Evolutionary conservation across 352 stramenopile genomes (phyloP).

Genomic region (Globisporangium parvum): DNA sequence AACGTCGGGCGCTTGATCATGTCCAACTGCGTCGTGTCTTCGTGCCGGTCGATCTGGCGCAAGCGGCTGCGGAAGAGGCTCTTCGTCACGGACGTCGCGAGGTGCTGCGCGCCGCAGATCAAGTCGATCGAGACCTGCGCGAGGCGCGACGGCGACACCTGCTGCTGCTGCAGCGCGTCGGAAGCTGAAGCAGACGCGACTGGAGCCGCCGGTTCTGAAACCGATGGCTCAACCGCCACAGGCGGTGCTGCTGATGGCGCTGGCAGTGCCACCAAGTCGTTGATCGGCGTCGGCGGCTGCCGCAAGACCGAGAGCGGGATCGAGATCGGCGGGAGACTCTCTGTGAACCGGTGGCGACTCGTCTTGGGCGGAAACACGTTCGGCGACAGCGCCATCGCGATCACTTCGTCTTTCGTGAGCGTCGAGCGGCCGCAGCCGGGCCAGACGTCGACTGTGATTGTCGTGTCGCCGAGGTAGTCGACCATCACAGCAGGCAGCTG

Average conservation of each 20-base stretch:
- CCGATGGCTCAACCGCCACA: conserved; percentile 2
- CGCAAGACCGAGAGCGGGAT: conserved; percentile 71
- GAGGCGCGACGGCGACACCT: conserved; percentile 22
- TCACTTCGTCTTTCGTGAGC: conserved; percentile 76
- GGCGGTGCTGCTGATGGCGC: background rate
- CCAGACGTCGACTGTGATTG: conserved; percentile 80
- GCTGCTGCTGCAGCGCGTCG: background rate
- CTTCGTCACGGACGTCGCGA: conserved; percentile 65
- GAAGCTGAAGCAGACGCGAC: no score
- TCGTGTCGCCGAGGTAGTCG: conserved; percentile 69
- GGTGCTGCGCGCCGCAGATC: conserved; percentile 66
- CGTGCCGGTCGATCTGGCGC: conserved; percentile 46
- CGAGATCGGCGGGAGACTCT: conserved; percentile 76
- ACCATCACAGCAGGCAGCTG: conserved; percentile 74
- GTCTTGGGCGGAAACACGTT: conserved; percentile 84
- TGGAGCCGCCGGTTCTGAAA: conserved; percentile 5
- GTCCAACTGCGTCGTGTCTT: conserved; percentile 53
- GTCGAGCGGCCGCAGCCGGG: conserved; percentile 52
- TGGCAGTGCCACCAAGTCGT: conserved; percentile 18
- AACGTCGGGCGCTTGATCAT: conserved; percentile 58
- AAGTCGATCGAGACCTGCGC: conserved; percentile 71
- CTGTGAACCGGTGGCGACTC: conserved; percentile 74
- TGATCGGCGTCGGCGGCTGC: conserved; percentile 48
- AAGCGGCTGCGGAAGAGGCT: conserved; percentile 67
- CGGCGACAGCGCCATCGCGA: conserved; percentile 74